phyloP scores from a whole-genome alignment of 305 asterid species.

The Ajuga reptans region DNA sequence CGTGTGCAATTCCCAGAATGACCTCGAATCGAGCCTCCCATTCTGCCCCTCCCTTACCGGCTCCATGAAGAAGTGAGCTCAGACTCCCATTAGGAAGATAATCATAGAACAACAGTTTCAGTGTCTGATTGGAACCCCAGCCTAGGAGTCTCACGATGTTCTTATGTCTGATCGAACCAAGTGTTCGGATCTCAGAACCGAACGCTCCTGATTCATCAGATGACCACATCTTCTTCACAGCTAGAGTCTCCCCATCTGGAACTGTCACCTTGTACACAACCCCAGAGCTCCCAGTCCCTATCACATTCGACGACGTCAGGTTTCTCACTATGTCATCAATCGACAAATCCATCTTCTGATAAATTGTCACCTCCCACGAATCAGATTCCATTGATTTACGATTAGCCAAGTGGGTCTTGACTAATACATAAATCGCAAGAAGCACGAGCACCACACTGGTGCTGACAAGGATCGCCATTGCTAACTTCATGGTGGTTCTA shows the following conservation, averaged over 20 bases:
- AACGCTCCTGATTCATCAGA: constrained; percentile 73
- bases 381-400: constrained; percentile 33
- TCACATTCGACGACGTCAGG: constrained; percentile 70
- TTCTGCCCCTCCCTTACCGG: constrained; percentile 68
- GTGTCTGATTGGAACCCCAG: constrained; percentile 68
- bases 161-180: constrained; percentile 86
- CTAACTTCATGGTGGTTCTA: constrained; percentile 55
- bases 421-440: constrained; percentile 54
- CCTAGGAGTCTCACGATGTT: constrained; percentile 86
- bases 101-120: constrained; percentile 78
- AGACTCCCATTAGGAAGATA: constrained; percentile 89
- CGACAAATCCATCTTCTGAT: constrained; percentile 76
- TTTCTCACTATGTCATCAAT: constrained; percentile 59
- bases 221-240: constrained; percentile 97
- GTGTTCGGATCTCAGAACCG: constrained; percentile 64
- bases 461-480: constrained; percentile 79
- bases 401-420: constrained; percentile 41
- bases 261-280: constrained; percentile 73
- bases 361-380: constrained; percentile 79
- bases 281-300: constrained; percentile 96
- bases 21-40: constrained; percentile 82
- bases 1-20: constrained; percentile 67
- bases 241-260: constrained; percentile 59
- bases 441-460: constrained; percentile 62
- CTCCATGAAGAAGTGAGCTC: constrained; percentile 91